These are phyloP conservation scores for Podaxis carcinomalis DNA, from an alignment of 768 basidiomycete species.

Conservation along the genomic window DNA sequence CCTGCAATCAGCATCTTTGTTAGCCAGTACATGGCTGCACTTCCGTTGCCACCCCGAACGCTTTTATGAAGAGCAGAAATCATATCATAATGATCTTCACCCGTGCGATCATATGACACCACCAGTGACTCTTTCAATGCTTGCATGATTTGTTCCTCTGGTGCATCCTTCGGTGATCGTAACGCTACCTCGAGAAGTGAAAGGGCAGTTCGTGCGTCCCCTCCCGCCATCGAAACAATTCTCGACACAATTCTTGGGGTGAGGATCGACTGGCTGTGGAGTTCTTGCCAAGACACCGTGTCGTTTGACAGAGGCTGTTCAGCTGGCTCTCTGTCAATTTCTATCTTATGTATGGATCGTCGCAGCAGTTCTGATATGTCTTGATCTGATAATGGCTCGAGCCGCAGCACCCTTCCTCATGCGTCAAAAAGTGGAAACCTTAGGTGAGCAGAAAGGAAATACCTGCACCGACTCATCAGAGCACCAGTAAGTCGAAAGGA, in stretches of 20 bases:
- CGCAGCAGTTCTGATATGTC: constrained; percentile 47
- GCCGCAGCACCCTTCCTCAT: constrained; percentile 59
- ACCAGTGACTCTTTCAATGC: constrained; percentile 60
- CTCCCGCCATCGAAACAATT: constrained; percentile 51
- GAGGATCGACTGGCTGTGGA: constrained; percentile 30
- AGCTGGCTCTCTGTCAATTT: not conserved
- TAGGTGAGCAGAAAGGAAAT: constrained; percentile 20
- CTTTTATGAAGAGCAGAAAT: constrained; percentile 84
- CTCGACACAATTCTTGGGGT: constrained; percentile 42
- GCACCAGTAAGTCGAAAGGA: constrained; percentile 78
- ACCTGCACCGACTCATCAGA: constrained; percentile 75
- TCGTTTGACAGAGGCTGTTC: constrained; percentile 10
- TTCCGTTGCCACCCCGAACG: constrained; percentile 70
- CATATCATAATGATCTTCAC: constrained; percentile 77
- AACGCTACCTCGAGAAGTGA: constrained; percentile 73
- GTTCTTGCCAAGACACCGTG: constrained; percentile 4
- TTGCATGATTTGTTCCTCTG: constrained; percentile 47
- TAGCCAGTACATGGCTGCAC: constrained; percentile 85
- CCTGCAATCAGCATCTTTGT: constrained; percentile 79
- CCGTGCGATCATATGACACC: constrained; percentile 68
- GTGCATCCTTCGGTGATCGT: constrained; percentile 31
- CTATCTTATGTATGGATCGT: not conserved
- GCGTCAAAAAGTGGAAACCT: constrained; percentile 12
- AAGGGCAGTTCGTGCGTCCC: constrained; percentile 76
- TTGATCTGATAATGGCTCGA: constrained; percentile 61